These are phyloP conservation scores for Talaromyces sp. DNA, from an alignment of 2,329 filamentous ascomycete genomes.

Conservation along the genomic window DNA sequence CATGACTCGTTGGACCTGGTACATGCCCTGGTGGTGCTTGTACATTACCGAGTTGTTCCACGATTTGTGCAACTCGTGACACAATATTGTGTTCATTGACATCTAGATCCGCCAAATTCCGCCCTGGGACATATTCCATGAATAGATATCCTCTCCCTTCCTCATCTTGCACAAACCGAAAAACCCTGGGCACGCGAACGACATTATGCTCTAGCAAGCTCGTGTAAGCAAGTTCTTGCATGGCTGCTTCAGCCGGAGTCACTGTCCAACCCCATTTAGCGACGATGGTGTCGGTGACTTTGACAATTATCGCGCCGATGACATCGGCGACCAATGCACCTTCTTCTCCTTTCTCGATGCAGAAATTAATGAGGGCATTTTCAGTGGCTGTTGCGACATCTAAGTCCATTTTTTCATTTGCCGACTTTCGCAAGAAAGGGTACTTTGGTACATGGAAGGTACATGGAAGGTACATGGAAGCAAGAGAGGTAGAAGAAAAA, in stretches of 20 bases:
- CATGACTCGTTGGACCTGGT: conserved; percentile 21
- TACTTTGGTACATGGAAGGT: not conserved
- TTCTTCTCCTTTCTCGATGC: conserved; percentile 4
- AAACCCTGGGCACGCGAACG: conserved; percentile 23
- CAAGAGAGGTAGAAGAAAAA: not conserved
- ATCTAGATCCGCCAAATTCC: conserved; percentile 20
- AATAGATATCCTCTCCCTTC: conserved; percentile 24
- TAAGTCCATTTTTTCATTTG: not conserved
- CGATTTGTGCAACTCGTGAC: no score
- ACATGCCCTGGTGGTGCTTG: conserved; percentile 8
- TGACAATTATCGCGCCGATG: conserved; percentile 4
- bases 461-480: not conserved
- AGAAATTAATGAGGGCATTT: not conserved
- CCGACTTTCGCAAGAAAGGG: not conserved
- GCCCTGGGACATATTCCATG: conserved; percentile 26
- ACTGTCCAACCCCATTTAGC: conserved; percentile 16
- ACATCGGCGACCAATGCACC: conserved; percentile 1
- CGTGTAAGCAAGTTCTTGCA: conserved; percentile 22
- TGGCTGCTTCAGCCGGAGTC: conserved; percentile 12
- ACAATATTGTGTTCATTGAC: conserved; percentile 17
- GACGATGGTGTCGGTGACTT: conserved; percentile 19
- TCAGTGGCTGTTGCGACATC: not conserved
- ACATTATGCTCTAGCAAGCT: conserved; percentile 20
- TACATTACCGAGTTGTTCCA: no score
- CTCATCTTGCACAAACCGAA: conserved; percentile 22